Base-by-base conservation (phyloP, 768 basidiomycete genomes). In the Rhodotorula kratochvilovae region DNA sequence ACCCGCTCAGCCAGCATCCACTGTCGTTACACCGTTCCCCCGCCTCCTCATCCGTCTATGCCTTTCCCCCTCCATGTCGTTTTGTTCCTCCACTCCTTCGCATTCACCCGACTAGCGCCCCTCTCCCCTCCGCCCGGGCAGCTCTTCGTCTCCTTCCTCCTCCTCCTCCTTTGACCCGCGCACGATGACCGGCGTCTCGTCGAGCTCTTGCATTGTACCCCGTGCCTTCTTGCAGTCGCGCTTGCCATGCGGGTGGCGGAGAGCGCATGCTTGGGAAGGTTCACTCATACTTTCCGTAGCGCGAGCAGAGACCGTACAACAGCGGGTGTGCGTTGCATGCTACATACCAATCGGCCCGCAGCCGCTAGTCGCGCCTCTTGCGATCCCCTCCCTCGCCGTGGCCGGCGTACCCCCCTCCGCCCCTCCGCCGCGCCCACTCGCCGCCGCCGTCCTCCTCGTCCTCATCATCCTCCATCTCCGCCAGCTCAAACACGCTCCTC, bases 401-500 rank as follows among this genome's bases (percentile, higher is more conserved):
- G 12, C 25, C 23, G 23, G 12, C 7, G 25, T 25, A 11, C 48
- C 48, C 48, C 12, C 25, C 8, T 11, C 48, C 48, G 12, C 25
- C 25, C 11, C 19, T 48, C 46, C 23, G 19, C 25, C 48, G 11
- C 48, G 27, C 48, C 48, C 39, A 39, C 48, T 27, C 48, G 48
- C 11, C 48, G 23, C 10, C 25, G 1, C 17, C 45, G 19, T 3
- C 45, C 19, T 8, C 48, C 23, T 50, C 48, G 11, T 63, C 68
- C 25, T 54, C 57, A 2, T 54, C 57, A 2, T n/a, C 46, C 10
- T 53, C 62, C 19, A 51, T 39, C 4, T n/a, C 55, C 29, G 35
- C n/a, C 12, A 67, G 60, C 43, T 68, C 67, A 31, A 68, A 68
- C 35, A 68, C 67, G 15, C 45, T 63, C 55, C 36, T 57, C 67